Evolutionary conservation across 2,329 filamentous ascomycete species (phyloP).

Genomic region (Ophiostoma sp.): DNA sequence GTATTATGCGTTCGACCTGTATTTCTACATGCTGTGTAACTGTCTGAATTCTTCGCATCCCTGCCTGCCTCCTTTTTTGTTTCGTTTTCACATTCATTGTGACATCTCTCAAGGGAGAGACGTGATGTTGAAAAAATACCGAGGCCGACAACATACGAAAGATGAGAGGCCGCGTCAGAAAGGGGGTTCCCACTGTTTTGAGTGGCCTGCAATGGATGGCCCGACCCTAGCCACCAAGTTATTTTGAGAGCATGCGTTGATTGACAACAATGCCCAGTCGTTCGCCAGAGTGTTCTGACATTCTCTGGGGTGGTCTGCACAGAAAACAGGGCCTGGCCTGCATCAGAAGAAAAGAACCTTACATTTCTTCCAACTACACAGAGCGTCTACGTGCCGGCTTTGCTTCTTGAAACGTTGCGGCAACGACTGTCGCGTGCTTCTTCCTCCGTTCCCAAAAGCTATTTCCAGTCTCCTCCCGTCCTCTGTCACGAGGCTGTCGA

Average conservation of each 20-base stretch:
- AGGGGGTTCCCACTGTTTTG: constrained; percentile 11
- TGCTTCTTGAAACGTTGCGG: neutral
- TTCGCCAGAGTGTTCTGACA: neutral
- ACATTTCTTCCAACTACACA: neutral
- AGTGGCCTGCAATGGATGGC: neutral
- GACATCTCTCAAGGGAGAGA: neutral
- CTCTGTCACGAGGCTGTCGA: neutral
- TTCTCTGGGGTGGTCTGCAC: neutral
- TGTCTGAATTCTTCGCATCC: neutral
- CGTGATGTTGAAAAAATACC: neutral
- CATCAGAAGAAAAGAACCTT: neutral
- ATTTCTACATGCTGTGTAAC: neutral
- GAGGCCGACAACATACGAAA: neutral
- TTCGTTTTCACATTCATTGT: neutral
- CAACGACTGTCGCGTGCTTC: neutral
- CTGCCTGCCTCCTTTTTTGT: neutral
- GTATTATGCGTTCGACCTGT: neutral
- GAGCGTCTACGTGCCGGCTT: neutral
- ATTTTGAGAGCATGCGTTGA: neutral
- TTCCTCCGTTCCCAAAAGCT: neutral
- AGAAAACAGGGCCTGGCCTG: neutral
- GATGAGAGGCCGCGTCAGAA: constrained; percentile 10
- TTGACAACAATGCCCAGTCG: neutral
- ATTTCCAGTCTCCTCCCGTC: neutral
- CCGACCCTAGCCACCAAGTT: neutral